Evolutionary conservation across 352 stramenopile species (phyloP), one percentile per base, ranked within the genome.

Genomic region (Phytopythium kandeliae): DNA sequence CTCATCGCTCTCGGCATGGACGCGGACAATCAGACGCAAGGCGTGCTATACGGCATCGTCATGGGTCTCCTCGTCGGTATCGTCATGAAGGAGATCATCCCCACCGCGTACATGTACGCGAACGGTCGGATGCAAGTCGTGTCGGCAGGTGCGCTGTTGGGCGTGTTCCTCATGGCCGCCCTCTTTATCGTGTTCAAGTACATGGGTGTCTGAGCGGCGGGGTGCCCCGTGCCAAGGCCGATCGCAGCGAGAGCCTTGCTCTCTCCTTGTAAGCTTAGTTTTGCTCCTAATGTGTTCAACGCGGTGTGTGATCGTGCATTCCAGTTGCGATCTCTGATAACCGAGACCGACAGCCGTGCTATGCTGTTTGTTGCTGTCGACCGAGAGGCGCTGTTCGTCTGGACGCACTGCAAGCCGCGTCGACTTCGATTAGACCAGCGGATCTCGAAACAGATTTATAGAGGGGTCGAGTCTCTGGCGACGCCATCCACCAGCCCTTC

Each of bases 11-110:
- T 98, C 46, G 78, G 78, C 4, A 82, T 88, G 56, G 58, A 72
- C 26, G 82, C 96, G 42, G 78, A 78, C 41, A 65, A 69, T 21
- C 26, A 61, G 9, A 65, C 77, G 4, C 96, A 96, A 69, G 95
- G 73, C 0, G 58, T 92, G 2, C 64, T 98, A 11, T 98, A 98
- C 65, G 93, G 91, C 1, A n/a, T 97, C 9, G 89, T 97, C 12
- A 75, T 73, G 7, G 95, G 95, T 16, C 98, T 98, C 75, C 96
- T 98, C 77, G 67, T 96, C 3, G 85, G 89, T 15, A 97, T 98
- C 66, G 88, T 69, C 43, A 65, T 96, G 51, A 90, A 92, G 56
- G 92, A 98, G 63, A 74, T 98, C 34, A 67, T 98, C 26, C 95
- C 92, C 4, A 98, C 93, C 2, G 92, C 90, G 4, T 89, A 96